Percentiles rank a stretch among this genome's conserved stretches.
These are phyloP conservation scores for Dendrobium huoshanense DNA, from an alignment of 106 monocot species.

Conservation along the genomic window DNA sequence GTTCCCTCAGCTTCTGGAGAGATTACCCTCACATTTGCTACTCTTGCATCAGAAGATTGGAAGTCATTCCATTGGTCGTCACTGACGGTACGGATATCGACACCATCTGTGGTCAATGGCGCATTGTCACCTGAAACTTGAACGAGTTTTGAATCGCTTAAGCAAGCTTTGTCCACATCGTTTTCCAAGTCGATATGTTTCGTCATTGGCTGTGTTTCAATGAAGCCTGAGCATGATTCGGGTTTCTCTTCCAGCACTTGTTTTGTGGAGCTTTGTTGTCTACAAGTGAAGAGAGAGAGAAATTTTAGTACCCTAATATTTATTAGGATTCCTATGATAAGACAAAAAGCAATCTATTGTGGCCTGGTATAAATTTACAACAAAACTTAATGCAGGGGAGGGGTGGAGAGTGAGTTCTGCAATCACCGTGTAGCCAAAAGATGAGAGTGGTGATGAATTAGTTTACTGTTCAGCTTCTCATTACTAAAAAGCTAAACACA, in stretches of 20 bases:
- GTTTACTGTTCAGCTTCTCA: too few species aligned
- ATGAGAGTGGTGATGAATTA: too few species aligned
- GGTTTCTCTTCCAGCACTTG: constrained; percentile 65
- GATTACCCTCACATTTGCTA: constrained; percentile 77
- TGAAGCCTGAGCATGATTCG: constrained; percentile 45
- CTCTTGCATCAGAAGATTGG: constrained; percentile 36
- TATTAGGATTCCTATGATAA: neutral
- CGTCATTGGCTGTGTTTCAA: constrained; percentile 37
- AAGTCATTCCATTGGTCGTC: constrained; percentile 56
- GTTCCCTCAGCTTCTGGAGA: constrained; percentile 52
- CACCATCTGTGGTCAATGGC: constrained; percentile 39
- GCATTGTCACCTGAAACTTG: constrained; percentile 25
- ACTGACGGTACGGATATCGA: constrained; percentile 44
- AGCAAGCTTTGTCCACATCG: constrained; percentile 85
- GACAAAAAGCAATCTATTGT: too few species aligned
- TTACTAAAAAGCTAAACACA: too few species aligned
- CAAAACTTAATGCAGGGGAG: too few species aligned
- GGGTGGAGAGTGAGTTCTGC: too few species aligned
- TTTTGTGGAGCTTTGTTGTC: constrained; percentile 69
- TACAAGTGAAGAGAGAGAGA: constrained; percentile 15
- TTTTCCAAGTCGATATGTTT: constrained; percentile 71
- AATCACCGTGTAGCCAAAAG: too few species aligned
- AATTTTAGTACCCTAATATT: too few species aligned
- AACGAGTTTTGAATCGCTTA: constrained; percentile 46
- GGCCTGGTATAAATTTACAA: too few species aligned